Evolutionary conservation across 2,329 filamentous ascomycete genomes (phyloP), one percentile per base, ranked within the genome.

Genomic region (Fusarium duplospermum): DNA sequence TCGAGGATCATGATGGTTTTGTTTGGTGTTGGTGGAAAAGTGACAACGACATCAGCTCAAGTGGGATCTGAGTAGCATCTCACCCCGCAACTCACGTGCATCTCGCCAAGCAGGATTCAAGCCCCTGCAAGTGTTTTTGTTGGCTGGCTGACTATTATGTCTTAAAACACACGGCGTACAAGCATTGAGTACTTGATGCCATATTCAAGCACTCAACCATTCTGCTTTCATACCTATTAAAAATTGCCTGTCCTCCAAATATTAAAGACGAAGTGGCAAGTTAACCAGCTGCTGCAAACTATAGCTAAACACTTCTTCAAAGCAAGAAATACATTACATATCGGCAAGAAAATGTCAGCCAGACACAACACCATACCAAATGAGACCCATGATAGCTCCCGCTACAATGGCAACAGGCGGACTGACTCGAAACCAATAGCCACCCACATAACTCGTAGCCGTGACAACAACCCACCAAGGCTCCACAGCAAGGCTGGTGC

Each of bases 391-490:
- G 2, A 79, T 73, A 0, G 78, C 82, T 2, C 83, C 83, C 1
- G 81, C 31, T 4, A 82, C 6, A 40, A 84, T 83, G 1, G 79
- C 78, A 7, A 80, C 65, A 1, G 82, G 81, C 4, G 82, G 78
- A 14, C 72, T 77, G 5, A 83, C 54, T 2, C 77, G 69, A 65
- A 82, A 82, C 71, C 80, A 82, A 20, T 74, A 71, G 0, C 82
- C 78, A 1, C 82, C 81, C 2, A 83, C 86, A 78, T 94, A 74
- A 11, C 74, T 69, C 3, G 81, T 81, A 6, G 88, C 87, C 2
- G 89, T 86, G 2, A 91, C 85, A 4, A 91, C 89, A n/a, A 92
- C 86, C 88, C 90, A 92, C 89, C 89, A 92, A 1, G 90, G 89
- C 69, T 92, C 90, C 38, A 85, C 83, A 0, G 82, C 89, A 42